Conservation (phyloP, 176 grass and related monocot genomes). For the Bromus sterilis region DNA sequence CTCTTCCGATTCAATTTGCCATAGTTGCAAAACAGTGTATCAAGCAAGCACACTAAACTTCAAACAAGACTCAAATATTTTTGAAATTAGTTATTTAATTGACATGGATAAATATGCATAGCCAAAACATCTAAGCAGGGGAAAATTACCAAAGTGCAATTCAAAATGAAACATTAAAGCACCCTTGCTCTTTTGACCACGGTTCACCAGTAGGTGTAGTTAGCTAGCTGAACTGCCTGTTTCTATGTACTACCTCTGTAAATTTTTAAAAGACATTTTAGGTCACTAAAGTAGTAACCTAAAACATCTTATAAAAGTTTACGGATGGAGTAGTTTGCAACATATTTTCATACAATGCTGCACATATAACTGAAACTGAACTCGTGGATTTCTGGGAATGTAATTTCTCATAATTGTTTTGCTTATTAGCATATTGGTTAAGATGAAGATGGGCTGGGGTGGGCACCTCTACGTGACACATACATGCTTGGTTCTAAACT, state of each 20-base stretch:
- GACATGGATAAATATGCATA: neutral
- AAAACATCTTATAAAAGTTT: too few relatives aligned
- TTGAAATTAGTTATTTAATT: neutral
- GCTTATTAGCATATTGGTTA: conserved; percentile 28
- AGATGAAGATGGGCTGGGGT: conserved; percentile 50
- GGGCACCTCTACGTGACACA: conserved; percentile 58
- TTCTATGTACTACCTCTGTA: too few relatives aligned
- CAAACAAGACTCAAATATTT: neutral
- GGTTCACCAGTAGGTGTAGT: neutral
- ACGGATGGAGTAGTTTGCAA: neutral
- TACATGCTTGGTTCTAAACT: conserved; percentile 82
- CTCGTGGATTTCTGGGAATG: neutral
- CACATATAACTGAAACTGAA: neutral
- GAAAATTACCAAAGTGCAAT: neutral
- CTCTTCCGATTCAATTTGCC: neutral
- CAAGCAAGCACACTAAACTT: neutral
- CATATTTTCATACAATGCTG: neutral
- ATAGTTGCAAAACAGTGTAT: neutral
- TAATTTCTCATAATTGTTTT: neutral
- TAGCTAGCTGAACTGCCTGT: neutral
- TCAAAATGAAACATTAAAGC: neutral
- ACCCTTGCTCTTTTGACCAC: neutral
- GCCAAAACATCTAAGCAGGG: neutral
- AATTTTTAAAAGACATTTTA: too few relatives aligned
- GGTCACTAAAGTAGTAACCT: too few relatives aligned